phyloP scores from a whole-genome alignment of 202 grass and related monocot genomes.

The Saccharum hybrid region DNA sequence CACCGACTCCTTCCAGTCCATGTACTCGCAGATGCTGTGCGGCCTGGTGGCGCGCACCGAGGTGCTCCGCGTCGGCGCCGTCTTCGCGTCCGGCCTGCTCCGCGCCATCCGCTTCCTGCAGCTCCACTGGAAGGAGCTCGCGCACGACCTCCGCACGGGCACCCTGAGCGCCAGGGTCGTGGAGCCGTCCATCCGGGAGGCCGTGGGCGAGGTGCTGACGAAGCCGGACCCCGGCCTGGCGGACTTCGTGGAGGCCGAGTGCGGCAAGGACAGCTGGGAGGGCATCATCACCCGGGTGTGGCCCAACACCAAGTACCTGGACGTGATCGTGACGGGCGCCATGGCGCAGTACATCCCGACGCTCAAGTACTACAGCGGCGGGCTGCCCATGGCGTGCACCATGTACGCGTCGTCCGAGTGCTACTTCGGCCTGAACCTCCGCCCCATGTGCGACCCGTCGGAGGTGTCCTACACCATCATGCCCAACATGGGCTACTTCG shows the following conservation, averaged over 20 bases:
- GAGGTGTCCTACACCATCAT: slow-evolving; percentile 96
- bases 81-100: slow-evolving; percentile 95
- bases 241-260: slow-evolving; percentile 58
- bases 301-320: slow-evolving; percentile 98
- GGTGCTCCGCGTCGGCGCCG: slow-evolving; percentile 92
- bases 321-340: slow-evolving; percentile 95
- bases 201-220: slow-evolving; percentile 60
- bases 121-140: slow-evolving; percentile 80
- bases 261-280: slow-evolving; percentile 60
- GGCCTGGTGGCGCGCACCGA: slow-evolving; percentile 71
- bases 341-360: slow-evolving; percentile 98
- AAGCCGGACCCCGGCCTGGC: slow-evolving; percentile 55
- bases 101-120: slow-evolving; percentile 93
- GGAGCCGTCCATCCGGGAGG: slow-evolving; percentile 62
- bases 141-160: slow-evolving; percentile 68
- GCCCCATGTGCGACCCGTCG: slow-evolving; percentile 70
- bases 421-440: slow-evolving; percentile 95
- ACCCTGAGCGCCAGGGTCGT: slow-evolving; percentile 50
- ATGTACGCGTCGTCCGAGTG: slow-evolving; percentile 96
- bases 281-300: slow-evolving; percentile 77
- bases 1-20: slow-evolving; percentile 91
- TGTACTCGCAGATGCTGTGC: slow-evolving; percentile 97
- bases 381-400: slow-evolving; percentile 91
- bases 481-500: slow-evolving; percentile 97
- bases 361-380: slow-evolving; percentile 85